Evolutionary conservation across 169 alveolate genomes (phyloP).

Genomic region (Plasmodium knowlesi): DNA sequence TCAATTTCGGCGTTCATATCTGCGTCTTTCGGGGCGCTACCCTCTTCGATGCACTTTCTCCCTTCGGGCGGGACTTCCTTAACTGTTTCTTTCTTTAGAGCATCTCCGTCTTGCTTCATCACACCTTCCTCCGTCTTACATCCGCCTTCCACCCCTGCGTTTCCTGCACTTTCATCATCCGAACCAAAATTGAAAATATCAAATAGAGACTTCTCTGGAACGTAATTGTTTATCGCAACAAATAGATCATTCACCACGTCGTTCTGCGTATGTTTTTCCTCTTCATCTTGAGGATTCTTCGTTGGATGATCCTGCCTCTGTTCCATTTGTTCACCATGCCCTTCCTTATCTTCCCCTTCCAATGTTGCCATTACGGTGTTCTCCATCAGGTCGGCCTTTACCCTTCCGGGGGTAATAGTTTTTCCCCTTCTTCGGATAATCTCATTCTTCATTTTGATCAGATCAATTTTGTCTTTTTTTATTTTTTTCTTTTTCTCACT

Average conservation of each 20-base stretch:
- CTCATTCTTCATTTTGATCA: conserved; percentile 55
- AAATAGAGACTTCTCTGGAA: conserved; percentile 55
- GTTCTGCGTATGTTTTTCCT: neutral
- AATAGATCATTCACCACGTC: conserved; percentile 16
- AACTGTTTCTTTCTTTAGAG: neutral
- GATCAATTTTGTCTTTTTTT: conserved; percentile 48
- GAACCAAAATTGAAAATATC: conserved; percentile 15
- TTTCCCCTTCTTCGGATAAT: conserved; percentile 1
- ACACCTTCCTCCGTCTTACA: neutral
- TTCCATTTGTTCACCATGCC: neutral
- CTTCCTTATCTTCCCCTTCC: neutral
- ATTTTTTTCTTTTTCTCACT: conserved; percentile 61
- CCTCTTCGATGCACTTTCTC: neutral
- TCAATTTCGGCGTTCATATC: conserved; percentile 6
- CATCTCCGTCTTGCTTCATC: neutral
- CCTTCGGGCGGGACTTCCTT: neutral
- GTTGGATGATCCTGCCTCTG: neutral
- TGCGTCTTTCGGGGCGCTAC: neutral
- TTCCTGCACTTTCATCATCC: neutral
- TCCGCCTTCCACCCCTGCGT: neutral
- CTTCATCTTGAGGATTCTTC: neutral
- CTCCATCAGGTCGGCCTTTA: neutral
- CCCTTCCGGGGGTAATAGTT: neutral
- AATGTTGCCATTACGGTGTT: neutral
- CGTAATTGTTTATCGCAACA: conserved; percentile 48